A percentile compares a stretch with the other conserved stretches of the same genome.
These are phyloP conservation scores for Acanthamoeba royreba DNA, from an alignment of 208 protist genomes.

Conservation along the genomic window DNA sequence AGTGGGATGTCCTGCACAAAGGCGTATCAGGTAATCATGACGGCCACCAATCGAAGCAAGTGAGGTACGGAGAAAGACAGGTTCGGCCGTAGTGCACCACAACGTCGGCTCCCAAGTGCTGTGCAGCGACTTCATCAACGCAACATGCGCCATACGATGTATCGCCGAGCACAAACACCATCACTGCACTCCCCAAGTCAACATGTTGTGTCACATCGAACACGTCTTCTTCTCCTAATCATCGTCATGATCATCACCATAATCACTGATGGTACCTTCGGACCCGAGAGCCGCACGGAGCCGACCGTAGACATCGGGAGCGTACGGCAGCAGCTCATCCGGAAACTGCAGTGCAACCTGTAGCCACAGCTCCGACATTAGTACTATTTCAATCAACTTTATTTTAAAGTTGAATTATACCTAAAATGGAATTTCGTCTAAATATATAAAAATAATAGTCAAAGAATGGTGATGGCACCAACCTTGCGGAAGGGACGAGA, in stretches of 20 bases:
- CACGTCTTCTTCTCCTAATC: neutral
- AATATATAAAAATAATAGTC: neutral
- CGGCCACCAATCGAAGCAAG: neutral
- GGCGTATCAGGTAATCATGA: no score
- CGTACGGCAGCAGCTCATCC: conserved; percentile 54
- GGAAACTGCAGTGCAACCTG: conserved; percentile 69
- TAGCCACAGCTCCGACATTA: no score
- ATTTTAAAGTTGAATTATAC: neutral
- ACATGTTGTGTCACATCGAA: neutral
- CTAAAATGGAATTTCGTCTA: neutral
- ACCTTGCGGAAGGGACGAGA: neutral
- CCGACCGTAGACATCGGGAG: neutral
- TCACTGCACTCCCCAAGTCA: neutral
- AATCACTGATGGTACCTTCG: neutral
- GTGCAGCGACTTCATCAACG: conserved; percentile 72
- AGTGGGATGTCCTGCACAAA: conserved; percentile 49
- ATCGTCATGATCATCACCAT: neutral
- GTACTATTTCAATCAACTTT: no score
- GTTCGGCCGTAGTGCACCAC: conserved; percentile 74
- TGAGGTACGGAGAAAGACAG: conserved; percentile 63
- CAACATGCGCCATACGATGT: conserved; percentile 74
- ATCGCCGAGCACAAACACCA: conserved; percentile 68
- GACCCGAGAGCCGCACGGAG: neutral
- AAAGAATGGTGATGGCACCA: neutral
- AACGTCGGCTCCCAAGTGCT: conserved; percentile 65